Evolutionary conservation across 441 rosid species (phyloP).

Genomic region (Syzygium malaccense): DNA sequence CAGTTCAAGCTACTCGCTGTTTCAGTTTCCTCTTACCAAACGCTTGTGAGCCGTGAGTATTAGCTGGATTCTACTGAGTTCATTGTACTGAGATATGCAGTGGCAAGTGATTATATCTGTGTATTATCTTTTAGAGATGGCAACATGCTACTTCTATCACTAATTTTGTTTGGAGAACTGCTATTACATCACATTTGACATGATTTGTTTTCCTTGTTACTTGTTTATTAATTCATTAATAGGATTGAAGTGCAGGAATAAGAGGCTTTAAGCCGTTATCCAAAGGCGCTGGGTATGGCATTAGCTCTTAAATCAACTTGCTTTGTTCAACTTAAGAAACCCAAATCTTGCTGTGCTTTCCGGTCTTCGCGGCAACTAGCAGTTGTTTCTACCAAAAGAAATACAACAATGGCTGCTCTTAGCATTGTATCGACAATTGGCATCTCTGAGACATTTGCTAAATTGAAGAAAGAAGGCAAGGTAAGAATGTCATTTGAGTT

Average conservation of each 20-base stretch:
- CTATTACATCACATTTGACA: background rate
- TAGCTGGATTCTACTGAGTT: background rate
- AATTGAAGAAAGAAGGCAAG: constrained; percentile 61
- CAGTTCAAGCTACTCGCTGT: background rate
- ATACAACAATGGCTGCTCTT: constrained; percentile 46
- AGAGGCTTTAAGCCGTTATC: background rate
- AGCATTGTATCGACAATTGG: constrained; percentile 32
- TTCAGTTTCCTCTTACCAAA: background rate
- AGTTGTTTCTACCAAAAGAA: constrained; percentile 27
- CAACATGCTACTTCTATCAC: background rate
- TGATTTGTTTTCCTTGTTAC: background rate
- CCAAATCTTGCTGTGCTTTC: constrained; percentile 8
- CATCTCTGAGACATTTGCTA: constrained; percentile 62
- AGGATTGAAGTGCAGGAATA: background rate
- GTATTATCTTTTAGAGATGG: background rate
- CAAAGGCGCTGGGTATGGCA: constrained; percentile 19
- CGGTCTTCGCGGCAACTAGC: constrained; percentile 14
- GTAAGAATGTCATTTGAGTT: constrained; percentile 19
- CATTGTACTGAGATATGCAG: background rate
- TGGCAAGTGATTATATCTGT: background rate
- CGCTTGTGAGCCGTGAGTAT: background rate
- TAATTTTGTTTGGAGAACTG: background rate
- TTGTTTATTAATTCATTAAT: background rate
- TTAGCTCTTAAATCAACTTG: constrained; percentile 22
- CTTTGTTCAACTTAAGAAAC: constrained; percentile 22